Evolutionary conservation across 371 early-diverging fungal species (phyloP).

Genomic region (Dichotomocladium elegans): DNA sequence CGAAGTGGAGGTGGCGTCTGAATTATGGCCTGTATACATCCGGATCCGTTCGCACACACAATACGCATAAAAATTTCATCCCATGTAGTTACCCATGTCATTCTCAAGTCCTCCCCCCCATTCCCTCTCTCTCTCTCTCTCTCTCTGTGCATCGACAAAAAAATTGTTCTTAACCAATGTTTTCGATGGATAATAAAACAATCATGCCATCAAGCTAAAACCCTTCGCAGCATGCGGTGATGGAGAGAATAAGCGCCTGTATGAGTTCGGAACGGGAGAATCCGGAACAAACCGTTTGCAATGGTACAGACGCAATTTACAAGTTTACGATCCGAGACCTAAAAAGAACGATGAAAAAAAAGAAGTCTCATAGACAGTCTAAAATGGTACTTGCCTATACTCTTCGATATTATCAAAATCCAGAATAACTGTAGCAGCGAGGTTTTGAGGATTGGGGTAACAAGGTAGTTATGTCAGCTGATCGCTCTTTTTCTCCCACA

Average conservation of each 20-base stretch:
- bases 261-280: slow-evolving; percentile 1
- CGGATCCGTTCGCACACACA: too few relatives aligned
- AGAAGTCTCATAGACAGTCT: too few relatives aligned
- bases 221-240: not conserved
- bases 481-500: not conserved
- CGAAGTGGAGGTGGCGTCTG: slow-evolving; percentile 42
- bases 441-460: too few relatives aligned
- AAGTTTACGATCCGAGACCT: slow-evolving; percentile 8
- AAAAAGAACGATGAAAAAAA: not conserved
- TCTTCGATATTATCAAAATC: slow-evolving; percentile 85
- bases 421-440: slow-evolving; percentile 55
- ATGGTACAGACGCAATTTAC: not conserved
- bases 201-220: not conserved
- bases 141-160: not conserved
- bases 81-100: too few relatives aligned
- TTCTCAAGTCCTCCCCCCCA: not conserved
- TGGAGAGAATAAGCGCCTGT: not conserved
- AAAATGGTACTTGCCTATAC: slow-evolving; percentile 44
- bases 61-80: too few relatives aligned
- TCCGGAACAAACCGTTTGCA: too few relatives aligned
- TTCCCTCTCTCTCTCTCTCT: not conserved
- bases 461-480: not conserved
- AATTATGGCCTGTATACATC: too few relatives aligned
- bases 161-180: not conserved
- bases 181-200: not conserved